These are phyloP conservation scores for Berberis thunbergii DNA, from an alignment of 164 flowering plant species.

Conservation along the genomic window DNA sequence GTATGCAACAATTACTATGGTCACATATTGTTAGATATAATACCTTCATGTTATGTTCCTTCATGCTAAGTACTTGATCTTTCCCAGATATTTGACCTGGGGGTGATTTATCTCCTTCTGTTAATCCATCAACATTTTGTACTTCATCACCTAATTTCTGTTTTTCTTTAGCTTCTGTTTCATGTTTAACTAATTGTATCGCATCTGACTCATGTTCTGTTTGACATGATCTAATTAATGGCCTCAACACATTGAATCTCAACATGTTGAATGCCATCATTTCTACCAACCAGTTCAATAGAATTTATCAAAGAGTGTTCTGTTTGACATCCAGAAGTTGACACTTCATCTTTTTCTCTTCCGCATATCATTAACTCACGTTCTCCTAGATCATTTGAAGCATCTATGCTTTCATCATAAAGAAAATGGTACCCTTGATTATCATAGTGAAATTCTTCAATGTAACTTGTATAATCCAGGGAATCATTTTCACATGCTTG, in stretches of 20 bases:
- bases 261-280: slow-evolving; percentile 9
- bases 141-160: slow-evolving; percentile 9
- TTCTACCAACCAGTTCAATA: not conserved
- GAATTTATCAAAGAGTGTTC: slow-evolving; percentile 7
- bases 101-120: slow-evolving; percentile 7
- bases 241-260: slow-evolving; percentile 9
- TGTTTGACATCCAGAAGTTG: slow-evolving; percentile 18
- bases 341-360: slow-evolving; percentile 19
- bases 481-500: slow-evolving; percentile 25
- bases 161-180: slow-evolving; percentile 18
- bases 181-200: slow-evolving; percentile 3
- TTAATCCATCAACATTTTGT: slow-evolving; percentile 14
- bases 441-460: slow-evolving; percentile 26
- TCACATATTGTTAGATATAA: not conserved
- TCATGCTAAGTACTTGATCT: slow-evolving; percentile 9
- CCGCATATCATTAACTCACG: slow-evolving; percentile 20
- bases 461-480: slow-evolving; percentile 15
- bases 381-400: slow-evolving; percentile 31
- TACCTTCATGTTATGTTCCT: slow-evolving; percentile 31
- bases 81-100: slow-evolving; percentile 9
- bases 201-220: slow-evolving; percentile 11
- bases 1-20: not conserved
- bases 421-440: slow-evolving; percentile 14
- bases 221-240: slow-evolving; percentile 5
- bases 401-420: slow-evolving; percentile 27